phyloP scores from a whole-genome alignment of 169 alveolate species.

The Miamiensis avidus region DNA sequence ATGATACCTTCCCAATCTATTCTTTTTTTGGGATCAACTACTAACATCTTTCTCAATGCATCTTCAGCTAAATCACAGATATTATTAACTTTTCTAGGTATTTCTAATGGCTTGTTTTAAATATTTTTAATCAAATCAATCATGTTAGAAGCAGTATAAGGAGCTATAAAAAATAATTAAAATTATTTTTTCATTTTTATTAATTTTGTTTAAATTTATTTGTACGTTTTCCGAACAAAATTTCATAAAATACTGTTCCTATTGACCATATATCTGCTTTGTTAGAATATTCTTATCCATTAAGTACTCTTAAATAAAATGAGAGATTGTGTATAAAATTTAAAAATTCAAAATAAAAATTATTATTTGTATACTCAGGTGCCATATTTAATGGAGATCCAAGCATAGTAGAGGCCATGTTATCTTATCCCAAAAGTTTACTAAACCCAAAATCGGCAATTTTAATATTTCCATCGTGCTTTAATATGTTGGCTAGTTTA shows the following conservation, averaged over 20 bases:
- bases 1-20: slow-evolving; percentile 34
- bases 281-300: slow-evolving; percentile 55
- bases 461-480: slow-evolving; percentile 56
- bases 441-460: slow-evolving; percentile 83
- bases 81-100: slow-evolving; percentile 39
- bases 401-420: slow-evolving; percentile 51
- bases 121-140: slow-evolving; percentile 40
- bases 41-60: slow-evolving; percentile 40
- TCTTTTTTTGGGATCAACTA: slow-evolving; percentile 45
- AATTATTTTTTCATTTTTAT: no score
- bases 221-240: slow-evolving; percentile 36
- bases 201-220: no score
- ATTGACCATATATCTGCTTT: slow-evolving; percentile 79
- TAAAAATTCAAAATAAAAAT: background rate
- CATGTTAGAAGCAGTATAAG: slow-evolving; percentile 46
- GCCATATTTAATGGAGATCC: slow-evolving; percentile 84
- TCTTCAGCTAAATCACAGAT: slow-evolving; percentile 36
- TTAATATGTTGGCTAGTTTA: slow-evolving; percentile 65
- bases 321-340: background rate
- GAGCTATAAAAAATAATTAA: slow-evolving; percentile 4
- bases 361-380: slow-evolving; percentile 55
- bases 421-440: slow-evolving; percentile 47
- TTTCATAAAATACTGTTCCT: slow-evolving; percentile 65
- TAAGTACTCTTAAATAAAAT: slow-evolving; percentile 26
- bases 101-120: slow-evolving; percentile 28